A percentile compares a stretch with the other conserved stretches of the same genome.
These are phyloP conservation scores for Tagetes patula DNA, from an alignment of 129 eudicot genomes.

Conservation along the genomic window DNA sequence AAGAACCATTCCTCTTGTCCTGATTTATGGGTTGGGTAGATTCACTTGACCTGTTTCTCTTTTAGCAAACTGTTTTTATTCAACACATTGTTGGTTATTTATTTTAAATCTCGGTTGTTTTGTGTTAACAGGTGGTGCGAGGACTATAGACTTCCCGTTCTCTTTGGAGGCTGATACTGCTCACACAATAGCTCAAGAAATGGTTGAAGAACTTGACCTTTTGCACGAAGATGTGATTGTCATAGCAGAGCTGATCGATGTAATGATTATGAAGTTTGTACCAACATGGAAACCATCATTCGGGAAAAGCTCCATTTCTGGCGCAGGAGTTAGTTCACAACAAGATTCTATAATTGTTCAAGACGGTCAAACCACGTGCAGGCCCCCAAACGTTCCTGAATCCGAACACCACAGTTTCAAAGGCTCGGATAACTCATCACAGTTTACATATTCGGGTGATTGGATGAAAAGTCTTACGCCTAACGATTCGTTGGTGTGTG, in stretches of 20 bases:
- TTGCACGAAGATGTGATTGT: conserved; percentile 47
- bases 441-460: conserved; percentile 23
- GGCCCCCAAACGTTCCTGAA: conserved; percentile 15
- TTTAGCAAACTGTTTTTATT: background rate
- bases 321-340: conserved; percentile 16
- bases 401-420: background rate
- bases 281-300: conserved; percentile 52
- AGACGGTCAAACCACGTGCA: conserved; percentile 18
- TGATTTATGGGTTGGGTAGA: background rate
- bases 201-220: conserved; percentile 67
- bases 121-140: conserved; percentile 41
- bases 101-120: background rate
- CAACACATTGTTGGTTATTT: background rate
- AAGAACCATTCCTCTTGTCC: conserved; percentile 12
- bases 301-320: conserved; percentile 22
- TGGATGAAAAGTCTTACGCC: conserved; percentile 36
- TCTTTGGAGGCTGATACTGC: conserved; percentile 55
- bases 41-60: background rate
- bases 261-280: conserved; percentile 43
- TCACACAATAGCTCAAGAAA: conserved; percentile 61
- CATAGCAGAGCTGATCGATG: conserved; percentile 63
- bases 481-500: conserved; percentile 27
- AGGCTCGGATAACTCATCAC: conserved; percentile 24
- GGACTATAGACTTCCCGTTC: conserved; percentile 53
- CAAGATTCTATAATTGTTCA: conserved; percentile 31